These are phyloP conservation scores for Petunia hybrid DNA, from an alignment of 305 asterid species.

Conservation along the genomic window DNA sequence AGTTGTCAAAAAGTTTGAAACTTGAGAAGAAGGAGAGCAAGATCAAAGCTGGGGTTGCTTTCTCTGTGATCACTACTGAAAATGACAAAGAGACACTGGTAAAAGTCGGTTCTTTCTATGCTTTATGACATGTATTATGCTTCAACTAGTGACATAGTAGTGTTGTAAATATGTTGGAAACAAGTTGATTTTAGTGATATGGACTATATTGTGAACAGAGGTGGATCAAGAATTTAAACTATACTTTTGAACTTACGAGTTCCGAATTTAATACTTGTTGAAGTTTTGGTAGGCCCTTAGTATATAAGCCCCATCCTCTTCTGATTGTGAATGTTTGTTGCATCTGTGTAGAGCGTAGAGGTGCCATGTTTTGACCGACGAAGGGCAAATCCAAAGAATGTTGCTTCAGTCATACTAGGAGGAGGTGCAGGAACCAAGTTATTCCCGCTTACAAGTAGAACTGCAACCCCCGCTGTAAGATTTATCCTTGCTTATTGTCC, in stretches of 20 bases:
- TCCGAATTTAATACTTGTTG: background rate
- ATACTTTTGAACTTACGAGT: background rate
- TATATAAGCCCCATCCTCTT: background rate
- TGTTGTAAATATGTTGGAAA: background rate
- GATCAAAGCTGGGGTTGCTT: conserved; percentile 66
- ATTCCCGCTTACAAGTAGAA: conserved; percentile 87
- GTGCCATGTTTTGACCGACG: conserved; percentile 64
- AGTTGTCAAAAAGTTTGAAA: conserved; percentile 52
- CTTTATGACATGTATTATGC: background rate
- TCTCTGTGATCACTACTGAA: conserved; percentile 77
- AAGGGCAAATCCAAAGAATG: conserved; percentile 81
- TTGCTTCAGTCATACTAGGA: conserved; percentile 93
- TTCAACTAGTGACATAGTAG: background rate
- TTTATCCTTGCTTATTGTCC: background rate
- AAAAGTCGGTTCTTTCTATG: conserved; percentile 7
- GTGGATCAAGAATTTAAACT: background rate
- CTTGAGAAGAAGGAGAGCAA: conserved; percentile 54
- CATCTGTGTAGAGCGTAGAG: conserved; percentile 53
- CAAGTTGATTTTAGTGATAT: background rate
- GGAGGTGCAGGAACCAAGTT: conserved; percentile 91
- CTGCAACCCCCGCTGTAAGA: conserved; percentile 98
- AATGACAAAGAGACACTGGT: conserved; percentile 63
- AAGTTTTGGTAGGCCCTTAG: background rate
- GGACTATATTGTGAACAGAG: background rate
- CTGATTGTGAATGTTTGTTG: conserved; percentile 33